Evolutionary conservation across 768 basidiomycete species (phyloP).

Genomic region (Tremella fuciformis): DNA sequence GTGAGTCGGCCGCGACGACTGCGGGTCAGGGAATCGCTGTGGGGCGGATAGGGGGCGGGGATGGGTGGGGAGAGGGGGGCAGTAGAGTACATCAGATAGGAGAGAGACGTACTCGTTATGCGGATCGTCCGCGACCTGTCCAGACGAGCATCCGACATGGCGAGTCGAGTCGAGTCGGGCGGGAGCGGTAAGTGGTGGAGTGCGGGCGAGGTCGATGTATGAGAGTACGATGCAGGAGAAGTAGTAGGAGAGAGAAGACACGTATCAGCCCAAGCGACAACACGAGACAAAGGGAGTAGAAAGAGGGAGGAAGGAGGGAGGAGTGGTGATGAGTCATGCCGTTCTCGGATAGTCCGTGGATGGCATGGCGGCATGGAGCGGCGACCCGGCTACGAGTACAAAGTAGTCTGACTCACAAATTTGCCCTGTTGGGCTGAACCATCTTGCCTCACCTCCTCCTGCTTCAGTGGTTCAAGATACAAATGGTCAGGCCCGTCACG

Average conservation of each 20-base stretch:
- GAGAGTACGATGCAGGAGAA: not conserved
- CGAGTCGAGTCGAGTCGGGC: not conserved
- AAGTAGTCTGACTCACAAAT: slow-evolving; percentile 19
- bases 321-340: not conserved
- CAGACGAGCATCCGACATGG: not conserved
- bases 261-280: not conserved
- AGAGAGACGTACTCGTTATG: slow-evolving; percentile 25
- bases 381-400: no score
- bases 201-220: not conserved
- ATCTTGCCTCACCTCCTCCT: slow-evolving; percentile 11
- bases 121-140: slow-evolving; percentile 23
- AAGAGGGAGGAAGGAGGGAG: slow-evolving; percentile 1
- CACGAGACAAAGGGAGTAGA: not conserved
- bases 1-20: slow-evolving; percentile 76
- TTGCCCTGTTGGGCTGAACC: slow-evolving; percentile 25
- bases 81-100: not conserved
- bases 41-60: no score
- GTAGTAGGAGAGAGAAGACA: not conserved
- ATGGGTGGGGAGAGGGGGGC: slow-evolving; percentile 4
- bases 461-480: not conserved
- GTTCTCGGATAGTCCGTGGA: no score
- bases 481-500: no score
- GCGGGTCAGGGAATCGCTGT: not conserved
- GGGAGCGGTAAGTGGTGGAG: not conserved
- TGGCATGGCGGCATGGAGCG: no score